A percentile compares a stretch with the other conserved stretches of the same genome.
Conservation (phyloP, 441 rosid genomes). For the Adansonia grandidieri region DNA sequence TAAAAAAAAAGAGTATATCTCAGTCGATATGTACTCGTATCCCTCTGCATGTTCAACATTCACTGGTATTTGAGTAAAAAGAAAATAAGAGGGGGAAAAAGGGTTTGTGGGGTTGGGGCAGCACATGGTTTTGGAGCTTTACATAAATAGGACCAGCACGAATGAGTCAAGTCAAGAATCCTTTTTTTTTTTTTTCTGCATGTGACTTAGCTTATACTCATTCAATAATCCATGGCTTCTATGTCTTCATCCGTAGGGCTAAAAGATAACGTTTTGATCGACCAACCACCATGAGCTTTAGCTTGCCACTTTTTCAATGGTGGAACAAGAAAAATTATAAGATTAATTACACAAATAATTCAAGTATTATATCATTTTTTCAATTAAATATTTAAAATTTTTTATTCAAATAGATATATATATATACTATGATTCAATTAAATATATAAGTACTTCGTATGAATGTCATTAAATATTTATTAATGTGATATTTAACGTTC, state of each 20-base stretch:
- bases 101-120: not conserved
- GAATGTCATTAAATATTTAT: no score
- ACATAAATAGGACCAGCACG: not conserved
- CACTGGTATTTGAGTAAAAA: no score
- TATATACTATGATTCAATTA: no score
- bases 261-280: constrained; percentile 4
- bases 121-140: not conserved
- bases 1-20: no score
- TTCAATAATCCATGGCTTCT: not conserved
- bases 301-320: not conserved
- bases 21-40: no score
- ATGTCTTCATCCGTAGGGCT: not conserved
- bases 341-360: no score
- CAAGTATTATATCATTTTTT: no score
- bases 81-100: not conserved
- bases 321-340: not conserved
- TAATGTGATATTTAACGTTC: no score
- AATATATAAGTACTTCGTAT: no score
- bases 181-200: not conserved
- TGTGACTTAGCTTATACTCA: not conserved
- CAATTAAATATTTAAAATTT: no score
- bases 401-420: no score
- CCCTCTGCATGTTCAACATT: no score
- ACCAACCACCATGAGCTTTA: constrained; percentile 14
- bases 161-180: constrained; percentile 17